Conservation (phyloP, 1,139 yeast species). For the Suhomyces panamericanus region DNA sequence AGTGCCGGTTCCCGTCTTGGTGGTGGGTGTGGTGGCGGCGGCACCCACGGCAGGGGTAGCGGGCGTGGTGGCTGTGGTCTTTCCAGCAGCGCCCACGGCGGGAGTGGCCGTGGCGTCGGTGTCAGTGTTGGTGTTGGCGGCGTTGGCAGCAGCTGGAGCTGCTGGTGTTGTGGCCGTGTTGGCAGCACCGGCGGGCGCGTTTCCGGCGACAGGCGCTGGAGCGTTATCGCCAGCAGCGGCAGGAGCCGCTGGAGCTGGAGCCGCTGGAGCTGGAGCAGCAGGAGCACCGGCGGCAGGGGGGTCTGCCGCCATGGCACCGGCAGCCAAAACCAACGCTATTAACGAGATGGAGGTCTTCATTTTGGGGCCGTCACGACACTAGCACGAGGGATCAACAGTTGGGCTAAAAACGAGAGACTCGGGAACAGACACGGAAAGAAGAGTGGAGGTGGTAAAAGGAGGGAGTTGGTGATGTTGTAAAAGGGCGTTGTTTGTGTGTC, state of each 20-base stretch:
- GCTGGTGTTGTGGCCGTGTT: conserved; percentile 11
- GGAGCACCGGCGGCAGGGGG: conserved; percentile 11
- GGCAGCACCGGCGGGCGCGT: background rate
- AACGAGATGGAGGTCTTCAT: background rate
- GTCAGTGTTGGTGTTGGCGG: conserved; percentile 13
- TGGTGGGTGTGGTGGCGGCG: conserved; percentile 13
- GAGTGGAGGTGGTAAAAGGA: too few species aligned
- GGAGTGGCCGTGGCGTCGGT: conserved; percentile 24
- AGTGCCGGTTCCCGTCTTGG: conserved; percentile 10
- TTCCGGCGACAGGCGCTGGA: background rate
- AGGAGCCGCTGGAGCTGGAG: conserved; percentile 9
- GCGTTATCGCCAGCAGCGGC: conserved; percentile 9
- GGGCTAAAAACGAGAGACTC: too few species aligned
- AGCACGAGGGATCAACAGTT: too few species aligned
- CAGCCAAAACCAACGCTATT: background rate
- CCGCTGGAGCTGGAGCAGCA: conserved; percentile 9
- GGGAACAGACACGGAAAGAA: too few species aligned
- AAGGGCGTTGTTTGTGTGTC: too few species aligned
- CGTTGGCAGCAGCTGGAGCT: conserved; percentile 12
- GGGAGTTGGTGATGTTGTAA: too few species aligned
- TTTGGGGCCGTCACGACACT: background rate
- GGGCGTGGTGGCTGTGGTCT: conserved; percentile 10
- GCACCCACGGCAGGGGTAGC: conserved; percentile 24
- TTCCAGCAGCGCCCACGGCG: conserved; percentile 29
- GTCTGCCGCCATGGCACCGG: background rate